Evolutionary conservation across 192 early-diverging fungal species (phyloP), one percentile per base, ranked within the genome.

Genomic region (Coemansia sp.): DNA sequence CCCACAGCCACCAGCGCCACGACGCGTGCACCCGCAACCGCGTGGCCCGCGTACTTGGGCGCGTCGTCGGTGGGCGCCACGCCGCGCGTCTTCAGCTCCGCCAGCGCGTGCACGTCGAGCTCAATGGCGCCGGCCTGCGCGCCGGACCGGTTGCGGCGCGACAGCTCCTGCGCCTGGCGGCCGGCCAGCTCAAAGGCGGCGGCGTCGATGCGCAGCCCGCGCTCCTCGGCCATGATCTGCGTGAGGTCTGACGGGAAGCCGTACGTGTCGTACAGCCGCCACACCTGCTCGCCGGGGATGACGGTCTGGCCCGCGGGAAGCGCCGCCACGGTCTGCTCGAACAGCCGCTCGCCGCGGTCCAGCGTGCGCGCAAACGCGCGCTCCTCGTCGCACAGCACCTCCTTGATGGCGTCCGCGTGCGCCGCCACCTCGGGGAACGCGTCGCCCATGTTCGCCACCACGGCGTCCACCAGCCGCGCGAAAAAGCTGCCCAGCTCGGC

Each of bases 221-320:
- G 86, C 68, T 98, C 96, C 76, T 98, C 92, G n/a, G 96, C 94
- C 94, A 98, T 97, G 43, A 98, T 68, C 39, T 90, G 88, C 9
- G 96, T 98, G 41, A 98, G 81, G 68, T 98, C 96, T 1, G 95
- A 90, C 4, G 96, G 96, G 86, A 98, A 98, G 26, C 96, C 96
- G 67, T 92, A 98, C 11, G 96, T 98, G 63, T 97, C 96, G 57
- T 98, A 98, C 67, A 98, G 71, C n/a, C 92, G 83, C 94, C 94
- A 98, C 8, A 92, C 96, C 71, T 92, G 90, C 36, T 82, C 82
- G 27, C 96, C 96, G 18, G 86, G 83, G 27, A 98, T 81, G 11
- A 78, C 66, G 4, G 42, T 82, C 30, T 76, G 54, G 29, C 82
- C 81, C 19, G 25, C 72, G 21, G 60, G 53, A 60, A 75, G 67